Percentiles rank a stretch among this genome's conserved stretches.
Conservation (phyloP, 2,329 filamentous ascomycete genomes). For the Fusarium euwallaceae region DNA sequence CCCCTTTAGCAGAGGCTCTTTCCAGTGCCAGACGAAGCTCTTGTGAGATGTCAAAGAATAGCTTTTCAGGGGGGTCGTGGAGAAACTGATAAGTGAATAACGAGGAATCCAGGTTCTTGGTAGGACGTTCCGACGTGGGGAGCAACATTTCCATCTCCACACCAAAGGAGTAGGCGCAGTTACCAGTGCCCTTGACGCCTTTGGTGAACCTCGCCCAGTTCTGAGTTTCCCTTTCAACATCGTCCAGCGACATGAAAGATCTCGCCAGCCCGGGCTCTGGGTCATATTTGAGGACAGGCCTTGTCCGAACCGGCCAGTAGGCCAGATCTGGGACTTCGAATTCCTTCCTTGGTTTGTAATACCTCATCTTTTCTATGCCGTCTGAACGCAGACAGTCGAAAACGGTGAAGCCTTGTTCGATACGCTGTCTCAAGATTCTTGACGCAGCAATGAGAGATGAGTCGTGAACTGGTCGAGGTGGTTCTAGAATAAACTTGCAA, state of each 20-base stretch:
- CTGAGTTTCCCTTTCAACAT: neutral
- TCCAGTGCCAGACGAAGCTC: neutral
- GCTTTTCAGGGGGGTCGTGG: neutral
- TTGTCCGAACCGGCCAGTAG: slow-evolving; percentile 9
- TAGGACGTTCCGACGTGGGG: neutral
- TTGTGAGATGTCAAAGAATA: neutral
- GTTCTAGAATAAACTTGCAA: slow-evolving; percentile 14
- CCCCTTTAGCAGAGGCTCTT: too few species aligned
- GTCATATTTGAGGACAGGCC: neutral
- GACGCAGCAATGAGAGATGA: neutral
- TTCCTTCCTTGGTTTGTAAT: neutral
- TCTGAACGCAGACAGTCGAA: slow-evolving; percentile 2
- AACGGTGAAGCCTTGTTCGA: neutral
- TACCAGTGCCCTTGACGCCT: neutral
- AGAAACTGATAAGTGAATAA: neutral
- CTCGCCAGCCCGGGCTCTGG: neutral
- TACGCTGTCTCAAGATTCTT: neutral
- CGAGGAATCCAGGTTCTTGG: neutral
- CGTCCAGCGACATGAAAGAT: neutral
- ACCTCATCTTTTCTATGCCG: neutral
- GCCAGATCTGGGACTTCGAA: slow-evolving; percentile 16
- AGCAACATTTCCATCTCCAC: slow-evolving; percentile 38
- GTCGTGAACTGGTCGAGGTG: neutral
- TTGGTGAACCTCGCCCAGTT: slow-evolving; percentile 1
- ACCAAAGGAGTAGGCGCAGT: slow-evolving; percentile 33